Conservation (phyloP, 768 basidiomycete genomes). For the Tulasnella sp. region DNA sequence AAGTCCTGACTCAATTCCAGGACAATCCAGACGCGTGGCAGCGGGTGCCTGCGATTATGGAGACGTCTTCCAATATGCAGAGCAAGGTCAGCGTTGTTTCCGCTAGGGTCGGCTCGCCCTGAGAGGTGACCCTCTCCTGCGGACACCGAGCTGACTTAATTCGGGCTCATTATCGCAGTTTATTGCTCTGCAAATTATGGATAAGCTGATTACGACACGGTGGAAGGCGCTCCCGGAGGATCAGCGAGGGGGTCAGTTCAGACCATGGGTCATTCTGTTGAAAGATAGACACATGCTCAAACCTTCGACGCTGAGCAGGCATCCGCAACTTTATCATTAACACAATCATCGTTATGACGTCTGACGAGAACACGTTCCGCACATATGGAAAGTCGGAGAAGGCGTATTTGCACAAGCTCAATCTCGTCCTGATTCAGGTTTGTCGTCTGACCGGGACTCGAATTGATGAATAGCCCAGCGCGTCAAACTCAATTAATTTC, state of each 20-base stretch:
- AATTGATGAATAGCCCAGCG: neutral
- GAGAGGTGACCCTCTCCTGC: neutral
- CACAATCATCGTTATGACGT: conserved; percentile 83
- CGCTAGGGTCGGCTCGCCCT: neutral
- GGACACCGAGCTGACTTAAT: neutral
- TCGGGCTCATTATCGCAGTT: conserved; percentile 42
- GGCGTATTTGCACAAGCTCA: conserved; percentile 91
- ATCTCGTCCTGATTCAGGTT: conserved; percentile 90
- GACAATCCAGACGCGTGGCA: conserved; percentile 97
- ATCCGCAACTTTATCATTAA: conserved; percentile 96
- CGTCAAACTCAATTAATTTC: neutral
- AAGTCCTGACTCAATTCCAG: conserved; percentile 89
- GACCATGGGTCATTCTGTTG: neutral
- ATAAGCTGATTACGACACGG: conserved; percentile 85
- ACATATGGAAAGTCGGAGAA: conserved; percentile 50
- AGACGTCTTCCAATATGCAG: conserved; percentile 71
- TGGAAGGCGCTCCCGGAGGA: conserved; percentile 96
- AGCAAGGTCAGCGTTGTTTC: conserved; percentile 34
- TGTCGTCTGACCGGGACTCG: conserved; percentile 19
- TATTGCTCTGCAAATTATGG: conserved; percentile 92
- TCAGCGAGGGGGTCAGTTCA: conserved; percentile 65
- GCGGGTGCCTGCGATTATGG: conserved; percentile 86
- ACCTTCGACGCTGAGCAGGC: conserved; percentile 34
- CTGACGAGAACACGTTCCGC: conserved; percentile 77
- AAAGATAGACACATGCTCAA: neutral